A percentile compares a stretch with the other conserved stretches of the same genome.
phyloP scores from a whole-genome alignment of 1,284 basidiomycete species.

The Irpex sp. region DNA sequence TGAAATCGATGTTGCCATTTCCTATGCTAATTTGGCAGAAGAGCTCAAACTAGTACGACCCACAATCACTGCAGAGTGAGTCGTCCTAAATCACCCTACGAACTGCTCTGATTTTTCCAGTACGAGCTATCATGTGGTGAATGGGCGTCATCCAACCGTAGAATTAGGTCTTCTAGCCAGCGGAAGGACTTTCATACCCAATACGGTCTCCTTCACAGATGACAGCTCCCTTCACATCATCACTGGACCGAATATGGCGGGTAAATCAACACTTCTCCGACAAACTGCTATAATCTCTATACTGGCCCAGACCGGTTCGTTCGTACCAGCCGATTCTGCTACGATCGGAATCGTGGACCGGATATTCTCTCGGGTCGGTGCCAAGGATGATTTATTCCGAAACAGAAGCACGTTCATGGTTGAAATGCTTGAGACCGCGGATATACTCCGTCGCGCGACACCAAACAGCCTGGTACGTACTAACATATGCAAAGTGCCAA shows the following conservation, averaged over 20 bases:
- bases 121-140: constrained; percentile 60
- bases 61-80: constrained; percentile 66
- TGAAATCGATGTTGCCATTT: constrained; percentile 84
- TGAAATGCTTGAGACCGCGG: constrained; percentile 84
- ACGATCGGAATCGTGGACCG: constrained; percentile 86
- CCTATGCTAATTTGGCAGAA: constrained; percentile 80
- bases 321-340: constrained; percentile 85
- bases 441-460: constrained; percentile 82
- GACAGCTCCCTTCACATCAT: constrained; percentile 72
- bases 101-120: constrained; percentile 34
- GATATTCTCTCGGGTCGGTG: constrained; percentile 93
- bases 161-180: constrained; percentile 81
- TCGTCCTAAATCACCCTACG: neutral
- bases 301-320: constrained; percentile 90
- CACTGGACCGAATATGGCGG: constrained; percentile 96
- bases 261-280: constrained; percentile 91
- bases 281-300: constrained; percentile 91
- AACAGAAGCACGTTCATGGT: constrained; percentile 95
- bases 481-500: constrained; percentile 51
- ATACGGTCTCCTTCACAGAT: constrained; percentile 66
- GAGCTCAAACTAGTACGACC: constrained; percentile 83
- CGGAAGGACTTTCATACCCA: constrained; percentile 80
- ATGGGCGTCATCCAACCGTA: constrained; percentile 91
- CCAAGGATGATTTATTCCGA: constrained; percentile 91
- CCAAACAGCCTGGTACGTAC: constrained; percentile 68